A percentile compares a stretch with the other conserved stretches of the same genome.
Conservation (phyloP, 768 basidiomycete genomes). For the Kwoniella dendrophila region DNA sequence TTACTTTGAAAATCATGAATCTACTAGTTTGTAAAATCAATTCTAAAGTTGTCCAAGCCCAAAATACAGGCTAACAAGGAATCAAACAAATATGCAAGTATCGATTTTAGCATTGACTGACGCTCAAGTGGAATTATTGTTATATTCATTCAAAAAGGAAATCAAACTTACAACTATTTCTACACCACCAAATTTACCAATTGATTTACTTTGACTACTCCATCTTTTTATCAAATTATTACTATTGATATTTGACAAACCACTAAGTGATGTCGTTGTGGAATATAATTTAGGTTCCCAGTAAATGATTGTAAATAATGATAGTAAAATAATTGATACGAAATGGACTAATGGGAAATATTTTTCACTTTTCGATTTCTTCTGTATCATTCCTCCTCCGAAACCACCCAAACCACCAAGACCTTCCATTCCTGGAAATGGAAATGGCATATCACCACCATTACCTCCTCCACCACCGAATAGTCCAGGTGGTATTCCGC, state of each 20-base stretch:
- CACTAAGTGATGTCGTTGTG: too few species aligned
- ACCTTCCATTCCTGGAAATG: slow-evolving; percentile 34
- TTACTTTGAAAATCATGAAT: slow-evolving; percentile 53
- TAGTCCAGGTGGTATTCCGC: slow-evolving; percentile 21
- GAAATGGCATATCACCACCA: slow-evolving; percentile 14
- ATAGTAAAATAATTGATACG: slow-evolving; percentile 39
- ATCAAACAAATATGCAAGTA: too few species aligned
- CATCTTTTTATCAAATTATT: neutral
- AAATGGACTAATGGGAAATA: slow-evolving; percentile 52
- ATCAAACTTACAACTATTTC: slow-evolving; percentile 38
- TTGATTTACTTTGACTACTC: slow-evolving; percentile 17
- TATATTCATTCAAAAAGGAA: neutral
- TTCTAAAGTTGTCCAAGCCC: slow-evolving; percentile 55
- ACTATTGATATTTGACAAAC: slow-evolving; percentile 1
- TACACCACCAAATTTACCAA: slow-evolving; percentile 22
- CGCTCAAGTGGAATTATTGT: too few species aligned
- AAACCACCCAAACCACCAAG: slow-evolving; percentile 16
- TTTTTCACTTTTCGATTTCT: slow-evolving; percentile 34
- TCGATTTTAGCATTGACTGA: too few species aligned
- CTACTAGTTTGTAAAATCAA: slow-evolving; percentile 55
- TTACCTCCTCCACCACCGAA: slow-evolving; percentile 11
- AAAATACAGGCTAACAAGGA: slow-evolving; percentile 54
- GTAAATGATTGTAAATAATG: slow-evolving; percentile 43
- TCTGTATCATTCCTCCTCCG: slow-evolving; percentile 1
- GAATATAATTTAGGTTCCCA: slow-evolving; percentile 51